Evolutionary conservation across 176 grass and related monocot genomes (phyloP).

Genomic region (Zoysia pacifica): DNA sequence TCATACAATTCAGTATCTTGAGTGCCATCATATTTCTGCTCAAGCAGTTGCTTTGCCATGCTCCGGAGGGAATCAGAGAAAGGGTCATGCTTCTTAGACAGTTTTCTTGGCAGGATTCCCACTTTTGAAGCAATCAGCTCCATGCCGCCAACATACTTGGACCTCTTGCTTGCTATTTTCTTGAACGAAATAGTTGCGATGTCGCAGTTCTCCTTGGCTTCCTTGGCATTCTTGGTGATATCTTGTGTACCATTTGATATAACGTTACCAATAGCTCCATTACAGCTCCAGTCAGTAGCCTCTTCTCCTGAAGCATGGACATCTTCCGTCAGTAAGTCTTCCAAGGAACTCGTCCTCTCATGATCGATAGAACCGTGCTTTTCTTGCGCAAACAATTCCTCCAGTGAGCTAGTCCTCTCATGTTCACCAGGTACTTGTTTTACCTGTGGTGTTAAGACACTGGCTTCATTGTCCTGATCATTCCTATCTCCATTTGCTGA

Average conservation of each 20-base stretch:
- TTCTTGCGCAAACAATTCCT: constrained; percentile 47
- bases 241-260: constrained; percentile 27
- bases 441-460: not conserved
- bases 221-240: constrained; percentile 44
- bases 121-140: constrained; percentile 58
- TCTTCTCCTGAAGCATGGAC: constrained; percentile 28
- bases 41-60: constrained; percentile 69
- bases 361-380: constrained; percentile 36
- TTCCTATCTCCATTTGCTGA: constrained; percentile 23
- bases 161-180: constrained; percentile 64
- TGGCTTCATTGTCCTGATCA: constrained; percentile 14
- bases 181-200: constrained; percentile 54
- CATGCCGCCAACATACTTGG: constrained; percentile 51
- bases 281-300: constrained; percentile 2
- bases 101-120: constrained; percentile 42
- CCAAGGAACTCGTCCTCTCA: constrained; percentile 49
- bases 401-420: constrained; percentile 47
- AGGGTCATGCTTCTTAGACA: constrained; percentile 53
- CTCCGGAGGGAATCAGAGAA: constrained; percentile 68
- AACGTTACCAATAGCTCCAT: constrained; percentile 19
- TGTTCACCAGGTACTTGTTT: constrained; percentile 46
- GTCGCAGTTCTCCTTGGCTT: constrained; percentile 42
- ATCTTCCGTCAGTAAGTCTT: constrained; percentile 43
- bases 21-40: constrained; percentile 67
- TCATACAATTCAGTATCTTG: constrained; percentile 51